Conservation (phyloP, 2,329 filamentous ascomycete genomes). For the Trichoderma sp. region DNA sequence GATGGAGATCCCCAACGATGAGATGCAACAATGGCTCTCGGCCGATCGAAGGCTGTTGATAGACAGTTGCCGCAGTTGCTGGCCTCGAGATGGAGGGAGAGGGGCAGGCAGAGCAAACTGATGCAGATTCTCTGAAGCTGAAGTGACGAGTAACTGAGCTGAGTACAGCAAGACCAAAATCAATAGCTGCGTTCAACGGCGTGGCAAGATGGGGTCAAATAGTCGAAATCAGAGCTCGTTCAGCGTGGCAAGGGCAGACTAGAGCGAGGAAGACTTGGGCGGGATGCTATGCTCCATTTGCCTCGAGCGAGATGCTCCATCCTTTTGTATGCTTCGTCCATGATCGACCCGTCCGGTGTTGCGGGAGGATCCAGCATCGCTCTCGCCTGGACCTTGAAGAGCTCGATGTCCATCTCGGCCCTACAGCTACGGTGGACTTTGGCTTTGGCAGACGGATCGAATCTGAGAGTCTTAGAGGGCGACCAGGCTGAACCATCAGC, state of each 20-base stretch:
- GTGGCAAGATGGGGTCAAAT: slow-evolving; percentile 1
- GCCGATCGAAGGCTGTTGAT: slow-evolving; percentile 1
- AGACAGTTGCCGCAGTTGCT: slow-evolving; percentile 2
- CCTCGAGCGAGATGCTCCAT: slow-evolving; percentile 27
- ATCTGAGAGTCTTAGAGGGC: slow-evolving; percentile 29
- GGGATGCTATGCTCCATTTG: slow-evolving; percentile 19
- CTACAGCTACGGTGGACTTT: slow-evolving; percentile 28
- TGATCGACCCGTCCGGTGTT: slow-evolving; percentile 28
- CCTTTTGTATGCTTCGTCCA: slow-evolving; percentile 28
- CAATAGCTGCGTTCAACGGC: background rate
- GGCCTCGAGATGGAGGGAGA: background rate
- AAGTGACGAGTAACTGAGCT: slow-evolving; percentile 9
- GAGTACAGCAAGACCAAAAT: background rate
- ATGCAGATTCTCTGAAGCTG: background rate
- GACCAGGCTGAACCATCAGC: slow-evolving; percentile 32
- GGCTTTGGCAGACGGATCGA: slow-evolving; percentile 10
- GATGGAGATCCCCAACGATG: slow-evolving; percentile 5
- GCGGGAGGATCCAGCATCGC: slow-evolving; percentile 26
- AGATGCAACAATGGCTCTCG: slow-evolving; percentile 11
- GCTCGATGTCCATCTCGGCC: slow-evolving; percentile 26
- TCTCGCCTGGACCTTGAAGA: slow-evolving; percentile 20
- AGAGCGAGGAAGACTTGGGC: background rate
- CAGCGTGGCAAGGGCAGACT: background rate
- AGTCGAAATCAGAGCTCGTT: slow-evolving; percentile 16
- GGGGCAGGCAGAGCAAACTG: too few relatives aligned